Evolutionary conservation across 1,139 yeast species (phyloP).

Genomic region (Scheffersomyces segobiensis): DNA sequence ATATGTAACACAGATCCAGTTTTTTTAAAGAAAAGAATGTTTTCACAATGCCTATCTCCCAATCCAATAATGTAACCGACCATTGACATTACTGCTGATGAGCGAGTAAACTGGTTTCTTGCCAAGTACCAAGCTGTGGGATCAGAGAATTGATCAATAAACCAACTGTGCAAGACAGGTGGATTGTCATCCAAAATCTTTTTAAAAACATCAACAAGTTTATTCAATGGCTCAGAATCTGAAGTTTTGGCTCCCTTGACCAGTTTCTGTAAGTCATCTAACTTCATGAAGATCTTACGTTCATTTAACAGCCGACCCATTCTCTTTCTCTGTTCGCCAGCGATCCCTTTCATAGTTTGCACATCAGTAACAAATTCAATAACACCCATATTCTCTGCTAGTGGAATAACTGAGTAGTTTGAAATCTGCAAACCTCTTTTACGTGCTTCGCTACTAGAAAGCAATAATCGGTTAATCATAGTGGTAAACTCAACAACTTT

Average conservation of each 20-base stretch:
- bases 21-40: conserved; percentile 70
- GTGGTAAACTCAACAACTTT: conserved; percentile 91
- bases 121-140: conserved; percentile 87
- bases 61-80: conserved; percentile 89
- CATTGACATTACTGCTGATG: conserved; percentile 96
- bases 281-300: conserved; percentile 30
- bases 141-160: conserved; percentile 83
- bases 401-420: conserved; percentile 86
- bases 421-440: conserved; percentile 70
- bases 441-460: conserved; percentile 68
- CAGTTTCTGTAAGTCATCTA: conserved; percentile 43
- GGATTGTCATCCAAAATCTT: conserved; percentile 47
- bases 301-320: conserved; percentile 35
- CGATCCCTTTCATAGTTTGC: conserved; percentile 71
- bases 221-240: conserved; percentile 15
- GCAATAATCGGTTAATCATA: conserved; percentile 74
- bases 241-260: conserved; percentile 25
- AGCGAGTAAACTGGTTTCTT: conserved; percentile 69
- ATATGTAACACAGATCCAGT: conserved; percentile 87
- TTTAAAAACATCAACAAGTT: conserved; percentile 30
- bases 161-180: conserved; percentile 87
- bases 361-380: conserved; percentile 93
- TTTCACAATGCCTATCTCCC: conserved; percentile 97
- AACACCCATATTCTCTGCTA: conserved; percentile 84
- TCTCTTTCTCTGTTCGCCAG: conserved; percentile 45